These are phyloP conservation scores for Hymenoscyphus occultus DNA, from an alignment of 2,329 filamentous ascomycete species.

Conservation along the genomic window DNA sequence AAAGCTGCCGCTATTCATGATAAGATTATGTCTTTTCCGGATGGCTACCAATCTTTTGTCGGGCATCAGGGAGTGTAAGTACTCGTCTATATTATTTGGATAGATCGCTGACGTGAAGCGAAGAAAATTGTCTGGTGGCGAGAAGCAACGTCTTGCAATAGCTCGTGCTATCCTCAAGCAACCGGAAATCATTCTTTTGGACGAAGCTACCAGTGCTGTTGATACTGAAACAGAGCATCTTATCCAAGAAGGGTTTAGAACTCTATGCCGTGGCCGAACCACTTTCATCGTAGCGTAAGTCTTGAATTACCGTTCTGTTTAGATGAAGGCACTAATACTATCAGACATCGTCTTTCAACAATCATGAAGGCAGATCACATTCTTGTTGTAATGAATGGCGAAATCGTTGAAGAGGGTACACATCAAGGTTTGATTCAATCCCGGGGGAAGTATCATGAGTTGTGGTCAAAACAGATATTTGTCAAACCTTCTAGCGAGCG, in stretches of 20 bases:
- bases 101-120: conserved; percentile 55
- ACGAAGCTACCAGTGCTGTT: conserved; percentile 90
- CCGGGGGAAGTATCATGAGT: conserved; percentile 49
- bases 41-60: conserved; percentile 49
- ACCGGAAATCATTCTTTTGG: conserved; percentile 86
- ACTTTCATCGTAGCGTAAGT: conserved; percentile 42
- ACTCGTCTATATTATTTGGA: neutral
- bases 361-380: conserved; percentile 53
- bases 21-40: conserved; percentile 53
- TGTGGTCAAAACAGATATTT: conserved; percentile 50
- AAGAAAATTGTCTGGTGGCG: conserved; percentile 81
- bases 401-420: conserved; percentile 49
- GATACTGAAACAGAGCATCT: conserved; percentile 94
- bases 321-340: conserved; percentile 15
- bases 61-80: conserved; percentile 49
- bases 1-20: conserved; percentile 56
- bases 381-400: conserved; percentile 50
- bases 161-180: conserved; percentile 89
- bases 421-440: conserved; percentile 46
- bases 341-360: conserved; percentile 49
- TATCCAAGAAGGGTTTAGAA: conserved; percentile 64
- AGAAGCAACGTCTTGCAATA: conserved; percentile 83
- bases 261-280: conserved; percentile 48
- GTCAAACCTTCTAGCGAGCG: conserved; percentile 28
- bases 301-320: neutral